A percentile compares a stretch with the other conserved stretches of the same genome.
These are phyloP conservation scores for Hypholoma sublateritium DNA, from an alignment of 768 basidiomycete genomes.

Conservation along the genomic window DNA sequence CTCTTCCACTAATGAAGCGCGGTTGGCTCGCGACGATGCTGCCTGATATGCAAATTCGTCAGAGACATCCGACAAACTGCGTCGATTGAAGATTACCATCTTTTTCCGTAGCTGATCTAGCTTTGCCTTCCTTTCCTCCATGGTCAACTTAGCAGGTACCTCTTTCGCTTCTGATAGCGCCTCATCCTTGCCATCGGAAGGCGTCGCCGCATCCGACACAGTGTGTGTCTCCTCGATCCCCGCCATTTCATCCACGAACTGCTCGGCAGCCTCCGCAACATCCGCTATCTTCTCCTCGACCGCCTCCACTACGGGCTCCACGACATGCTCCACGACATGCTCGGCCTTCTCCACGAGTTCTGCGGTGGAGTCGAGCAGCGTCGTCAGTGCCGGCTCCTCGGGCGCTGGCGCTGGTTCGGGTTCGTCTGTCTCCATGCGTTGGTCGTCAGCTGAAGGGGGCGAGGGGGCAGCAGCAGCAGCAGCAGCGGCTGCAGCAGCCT, in stretches of 20 bases:
- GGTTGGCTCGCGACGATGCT: conserved; percentile 78
- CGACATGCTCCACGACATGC: conserved; percentile 15
- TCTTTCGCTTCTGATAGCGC: conserved; percentile 8
- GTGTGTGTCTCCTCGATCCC: conserved; percentile 22
- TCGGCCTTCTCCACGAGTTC: conserved; percentile 14
- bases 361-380: conserved; percentile 7
- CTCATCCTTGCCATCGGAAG: conserved; percentile 18
- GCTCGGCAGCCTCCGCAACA: conserved; percentile 26
- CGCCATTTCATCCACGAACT: conserved; percentile 30
- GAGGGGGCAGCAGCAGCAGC: conserved; percentile 3
- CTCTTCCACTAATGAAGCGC: conserved; percentile 84
- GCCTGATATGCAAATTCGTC: conserved; percentile 43
- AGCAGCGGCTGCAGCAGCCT: conserved; percentile 3
- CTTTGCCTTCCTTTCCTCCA: conserved; percentile 78
- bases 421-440: conserved; percentile 21
- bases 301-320: conserved; percentile 16
- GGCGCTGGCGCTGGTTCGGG: conserved; percentile 10
- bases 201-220: conserved; percentile 13
- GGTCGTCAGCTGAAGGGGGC: conserved; percentile 9
- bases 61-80: neutral
- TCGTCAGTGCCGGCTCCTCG: conserved; percentile 18
- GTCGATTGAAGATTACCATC: conserved; percentile 53
- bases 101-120: conserved; percentile 72
- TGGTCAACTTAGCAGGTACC: conserved; percentile 34
- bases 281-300: conserved; percentile 21